Evolutionary conservation across 2,329 filamentous ascomycete genomes (phyloP).

Genomic region (Harringtonia lauricola): DNA sequence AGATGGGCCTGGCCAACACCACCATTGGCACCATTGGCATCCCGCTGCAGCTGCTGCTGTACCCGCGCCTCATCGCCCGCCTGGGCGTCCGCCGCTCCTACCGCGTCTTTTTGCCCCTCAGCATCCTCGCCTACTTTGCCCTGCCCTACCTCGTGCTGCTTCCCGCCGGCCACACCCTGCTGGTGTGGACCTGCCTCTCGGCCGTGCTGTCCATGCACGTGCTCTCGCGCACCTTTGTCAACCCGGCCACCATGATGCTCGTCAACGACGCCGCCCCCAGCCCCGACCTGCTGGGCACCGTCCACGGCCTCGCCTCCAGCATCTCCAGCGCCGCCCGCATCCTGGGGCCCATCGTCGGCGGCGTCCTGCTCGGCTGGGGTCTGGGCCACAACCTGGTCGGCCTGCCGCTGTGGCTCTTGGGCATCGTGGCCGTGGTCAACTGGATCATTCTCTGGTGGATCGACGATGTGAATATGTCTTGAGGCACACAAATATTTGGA

Average conservation of each 20-base stretch:
- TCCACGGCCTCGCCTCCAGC: not conserved
- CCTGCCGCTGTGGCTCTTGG: not conserved
- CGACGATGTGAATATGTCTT: constrained; percentile 1
- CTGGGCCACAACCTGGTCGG: not conserved
- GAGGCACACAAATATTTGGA: too few relatives aligned
- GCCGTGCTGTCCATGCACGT: not conserved
- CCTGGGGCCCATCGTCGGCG: not conserved
- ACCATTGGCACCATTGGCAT: constrained; percentile 2
- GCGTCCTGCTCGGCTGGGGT: not conserved
- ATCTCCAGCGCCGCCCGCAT: constrained; percentile 1
- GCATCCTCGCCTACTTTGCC: not conserved
- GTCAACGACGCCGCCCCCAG: not conserved
- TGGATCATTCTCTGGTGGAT: not conserved
- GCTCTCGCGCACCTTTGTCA: constrained; percentile 1
- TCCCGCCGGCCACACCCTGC: not conserved
- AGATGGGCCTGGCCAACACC: constrained; percentile 2
- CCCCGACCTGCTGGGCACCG: not conserved
- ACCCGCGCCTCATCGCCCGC: not conserved
- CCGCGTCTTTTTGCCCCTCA: not conserved
- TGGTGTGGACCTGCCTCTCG: not conserved
- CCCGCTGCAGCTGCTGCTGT: not conserved
- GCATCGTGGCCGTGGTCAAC: not conserved
- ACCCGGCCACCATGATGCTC: constrained; percentile 1
- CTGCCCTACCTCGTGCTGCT: constrained; percentile 1
- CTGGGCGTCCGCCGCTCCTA: not conserved